phyloP scores from a whole-genome alignment of 2,329 filamentous ascomycete species.

The Colletotrichum coccodes region DNA sequence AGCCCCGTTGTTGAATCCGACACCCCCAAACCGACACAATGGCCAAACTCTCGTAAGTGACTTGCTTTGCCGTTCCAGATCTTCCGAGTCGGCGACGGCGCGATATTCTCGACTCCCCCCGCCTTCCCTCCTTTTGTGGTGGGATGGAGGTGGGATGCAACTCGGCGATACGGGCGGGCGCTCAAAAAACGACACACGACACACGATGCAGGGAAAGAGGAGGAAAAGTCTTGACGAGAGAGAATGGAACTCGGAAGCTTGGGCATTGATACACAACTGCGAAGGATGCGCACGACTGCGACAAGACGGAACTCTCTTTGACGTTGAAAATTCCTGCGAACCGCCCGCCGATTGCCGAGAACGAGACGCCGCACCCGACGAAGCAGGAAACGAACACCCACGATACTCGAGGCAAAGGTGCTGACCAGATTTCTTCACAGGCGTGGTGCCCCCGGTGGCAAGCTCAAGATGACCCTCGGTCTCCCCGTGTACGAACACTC shows the following conservation, averaged over 20 bases:
- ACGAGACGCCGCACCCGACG: constrained; percentile 13
- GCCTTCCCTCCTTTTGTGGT: constrained; percentile 32
- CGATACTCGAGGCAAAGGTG: constrained; percentile 44
- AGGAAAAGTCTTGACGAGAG: background rate
- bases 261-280: background rate
- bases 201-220: constrained; percentile 22
- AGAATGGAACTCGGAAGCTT: background rate
- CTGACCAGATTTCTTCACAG: constrained; percentile 49
- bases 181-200: constrained; percentile 18
- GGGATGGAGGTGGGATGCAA: constrained; percentile 20
- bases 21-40: constrained; percentile 62
- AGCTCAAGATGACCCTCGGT: constrained; percentile 99
- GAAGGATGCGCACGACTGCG: background rate
- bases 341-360: constrained; percentile 8
- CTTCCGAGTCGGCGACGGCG: constrained; percentile 8
- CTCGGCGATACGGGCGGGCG: constrained; percentile 22
- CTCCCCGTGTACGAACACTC: constrained; percentile 89
- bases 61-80: constrained; percentile 2
- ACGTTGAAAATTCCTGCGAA: constrained; percentile 4
- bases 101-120: constrained; percentile 20
- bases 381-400: background rate
- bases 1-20: constrained; percentile 34
- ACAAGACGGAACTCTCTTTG: background rate
- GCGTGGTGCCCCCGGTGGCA: constrained; percentile 97
- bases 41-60: constrained; percentile 72